Conservation (phyloP, 2,329 filamentous ascomycete species). For the Penicillium sclerotiorum region DNA sequence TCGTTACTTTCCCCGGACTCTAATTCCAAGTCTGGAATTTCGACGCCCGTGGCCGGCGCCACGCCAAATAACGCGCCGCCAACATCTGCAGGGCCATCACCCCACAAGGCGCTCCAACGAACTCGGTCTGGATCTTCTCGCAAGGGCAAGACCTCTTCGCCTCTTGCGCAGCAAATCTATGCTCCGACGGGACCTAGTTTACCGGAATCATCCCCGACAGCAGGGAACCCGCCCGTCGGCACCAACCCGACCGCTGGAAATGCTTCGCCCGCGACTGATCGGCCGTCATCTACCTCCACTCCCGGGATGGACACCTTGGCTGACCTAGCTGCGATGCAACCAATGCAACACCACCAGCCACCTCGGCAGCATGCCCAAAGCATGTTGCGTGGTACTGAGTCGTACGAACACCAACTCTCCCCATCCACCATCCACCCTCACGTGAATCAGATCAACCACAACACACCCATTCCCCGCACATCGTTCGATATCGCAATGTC, state of each 20-base stretch:
- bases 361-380: conserved; percentile 41
- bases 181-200: conserved; percentile 34
- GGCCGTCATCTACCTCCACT: conserved; percentile 43
- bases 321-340: conserved; percentile 52
- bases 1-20: conserved; percentile 50
- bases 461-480: conserved; percentile 44
- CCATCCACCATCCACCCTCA: conserved; percentile 46
- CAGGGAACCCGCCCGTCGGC: conserved; percentile 34
- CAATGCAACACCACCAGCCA: conserved; percentile 51
- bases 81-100: conserved; percentile 30
- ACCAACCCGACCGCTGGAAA: conserved; percentile 31
- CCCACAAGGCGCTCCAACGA: conserved; percentile 42
- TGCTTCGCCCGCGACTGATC: conserved; percentile 37
- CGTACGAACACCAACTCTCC: conserved; percentile 47
- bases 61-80: conserved; percentile 31
- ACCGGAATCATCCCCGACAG: conserved; percentile 41
- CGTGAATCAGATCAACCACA: conserved; percentile 40
- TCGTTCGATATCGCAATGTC: conserved; percentile 51
- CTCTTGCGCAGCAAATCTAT: conserved; percentile 47
- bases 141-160: conserved; percentile 43
- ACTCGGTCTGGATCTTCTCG: conserved; percentile 35
- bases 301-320: conserved; percentile 54
- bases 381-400: conserved; percentile 41
- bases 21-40: conserved; percentile 40
- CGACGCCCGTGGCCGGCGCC: conserved; percentile 32